These are phyloP conservation scores for Teratosphaeria pseudoeucalypti DNA, from an alignment of 2,329 filamentous ascomycete species.

Conservation along the genomic window DNA sequence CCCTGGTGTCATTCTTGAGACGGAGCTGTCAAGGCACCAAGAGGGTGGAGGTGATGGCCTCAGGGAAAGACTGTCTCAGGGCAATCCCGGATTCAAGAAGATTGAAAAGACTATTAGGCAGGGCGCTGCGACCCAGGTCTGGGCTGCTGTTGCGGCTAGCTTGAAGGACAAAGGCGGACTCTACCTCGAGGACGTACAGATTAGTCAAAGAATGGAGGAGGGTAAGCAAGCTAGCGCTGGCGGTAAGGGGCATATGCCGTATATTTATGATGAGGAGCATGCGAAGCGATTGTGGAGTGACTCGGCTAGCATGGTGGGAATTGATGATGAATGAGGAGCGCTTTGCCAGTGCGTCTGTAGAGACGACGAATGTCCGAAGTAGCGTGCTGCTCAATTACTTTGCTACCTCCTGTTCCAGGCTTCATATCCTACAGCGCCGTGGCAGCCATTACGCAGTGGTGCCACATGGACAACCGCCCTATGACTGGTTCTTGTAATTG, in stretches of 20 bases:
- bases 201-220: conserved; percentile 17
- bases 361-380: background rate
- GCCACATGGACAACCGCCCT: too few species aligned
- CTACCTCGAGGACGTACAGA: conserved; percentile 38
- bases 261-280: conserved; percentile 28
- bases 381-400: too few species aligned
- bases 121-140: conserved; percentile 40
- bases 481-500: too few species aligned
- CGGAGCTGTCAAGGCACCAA: conserved; percentile 6
- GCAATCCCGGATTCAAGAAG: conserved; percentile 6
- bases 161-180: conserved; percentile 38
- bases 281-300: conserved; percentile 33
- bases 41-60: conserved; percentile 7
- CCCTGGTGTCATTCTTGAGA: conserved; percentile 35
- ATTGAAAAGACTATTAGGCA: conserved; percentile 30
- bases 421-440: too few species aligned
- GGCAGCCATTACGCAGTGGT: too few species aligned
- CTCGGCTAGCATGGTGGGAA: conserved; percentile 19
- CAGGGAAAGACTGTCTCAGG: background rate
- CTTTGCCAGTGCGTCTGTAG: background rate
- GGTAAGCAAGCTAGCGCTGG: conserved; percentile 10
- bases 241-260: conserved; percentile 23
- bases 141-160: conserved; percentile 32
- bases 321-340: conserved; percentile 7
- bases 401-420: too few species aligned